Conservation (phyloP, 148 eudicot species). For the Rhododendron williamsianum region DNA sequence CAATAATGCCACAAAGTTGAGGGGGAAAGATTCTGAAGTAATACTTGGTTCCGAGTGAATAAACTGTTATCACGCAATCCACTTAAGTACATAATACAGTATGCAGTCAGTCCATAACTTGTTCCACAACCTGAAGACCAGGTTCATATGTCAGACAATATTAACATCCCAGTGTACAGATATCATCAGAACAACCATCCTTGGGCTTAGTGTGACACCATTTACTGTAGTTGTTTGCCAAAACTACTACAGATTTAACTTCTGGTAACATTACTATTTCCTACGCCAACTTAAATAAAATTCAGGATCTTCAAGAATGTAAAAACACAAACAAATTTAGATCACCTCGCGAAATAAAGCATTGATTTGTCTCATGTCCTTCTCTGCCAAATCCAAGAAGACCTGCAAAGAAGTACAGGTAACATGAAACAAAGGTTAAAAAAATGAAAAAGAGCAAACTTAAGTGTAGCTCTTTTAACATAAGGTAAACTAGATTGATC, state of each 20-base stretch:
- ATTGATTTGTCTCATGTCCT: slow-evolving; percentile 78
- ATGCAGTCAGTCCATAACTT: neutral
- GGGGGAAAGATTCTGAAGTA: slow-evolving; percentile 2
- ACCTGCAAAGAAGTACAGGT: slow-evolving; percentile 41
- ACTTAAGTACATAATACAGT: neutral
- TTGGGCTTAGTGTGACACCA: neutral
- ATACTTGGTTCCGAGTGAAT: neutral
- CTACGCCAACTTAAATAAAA: neutral
- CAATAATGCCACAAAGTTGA: neutral
- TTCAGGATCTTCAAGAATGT: neutral
- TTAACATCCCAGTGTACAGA: neutral
- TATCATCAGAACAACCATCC: neutral
- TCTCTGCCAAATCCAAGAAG: slow-evolving; percentile 79
- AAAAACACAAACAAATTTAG: neutral
- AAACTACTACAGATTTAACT: neutral
- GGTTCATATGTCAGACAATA: neutral
- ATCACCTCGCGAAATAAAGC: slow-evolving; percentile 86
- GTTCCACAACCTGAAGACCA: neutral
- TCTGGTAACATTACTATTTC: neutral
- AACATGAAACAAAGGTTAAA: neutral
- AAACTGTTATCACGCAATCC: neutral
- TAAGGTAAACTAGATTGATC: neutral
- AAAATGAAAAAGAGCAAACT: neutral
- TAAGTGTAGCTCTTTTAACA: neutral
- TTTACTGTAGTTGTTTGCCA: neutral